phyloP scores from a whole-genome alignment of 345 rosid species.

The Nasturtium officinale region DNA sequence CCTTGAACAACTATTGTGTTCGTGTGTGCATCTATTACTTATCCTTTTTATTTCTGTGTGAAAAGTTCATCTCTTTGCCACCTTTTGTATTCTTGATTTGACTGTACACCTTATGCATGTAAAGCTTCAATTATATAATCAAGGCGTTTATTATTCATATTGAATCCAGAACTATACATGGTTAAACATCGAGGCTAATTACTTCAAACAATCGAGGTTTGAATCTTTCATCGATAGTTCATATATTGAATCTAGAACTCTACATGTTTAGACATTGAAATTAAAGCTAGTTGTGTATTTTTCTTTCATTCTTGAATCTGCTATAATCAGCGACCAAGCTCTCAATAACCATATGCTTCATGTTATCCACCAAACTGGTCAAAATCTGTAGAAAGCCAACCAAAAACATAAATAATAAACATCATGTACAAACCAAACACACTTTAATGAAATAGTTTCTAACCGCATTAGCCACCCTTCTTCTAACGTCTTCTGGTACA shows the following conservation, averaged over 20 bases:
- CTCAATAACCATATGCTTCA: constrained; percentile 69
- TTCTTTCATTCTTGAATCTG: constrained; percentile 60
- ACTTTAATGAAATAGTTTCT: constrained; percentile 25
- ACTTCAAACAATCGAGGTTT: not conserved
- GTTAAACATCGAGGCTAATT: constrained; percentile 1
- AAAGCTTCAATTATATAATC: not conserved
- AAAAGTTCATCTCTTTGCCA: constrained; percentile 14
- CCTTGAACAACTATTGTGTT: constrained; percentile 16
- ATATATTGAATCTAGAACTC: constrained; percentile 1
- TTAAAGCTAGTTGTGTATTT: constrained; percentile 4
- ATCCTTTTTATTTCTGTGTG: constrained; percentile 33
- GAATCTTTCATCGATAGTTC: not conserved
- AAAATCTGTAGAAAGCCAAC: constrained; percentile 49
- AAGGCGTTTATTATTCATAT: not conserved
- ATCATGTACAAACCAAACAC: not conserved
- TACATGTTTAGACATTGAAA: constrained; percentile 2
- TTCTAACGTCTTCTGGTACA: constrained; percentile 71
- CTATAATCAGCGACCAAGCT: constrained; percentile 80
- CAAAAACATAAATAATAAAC: not conserved
- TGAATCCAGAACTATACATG: not conserved
- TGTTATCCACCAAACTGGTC: constrained; percentile 61
- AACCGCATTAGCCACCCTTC: constrained; percentile 64
- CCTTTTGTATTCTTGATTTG: constrained; percentile 1
- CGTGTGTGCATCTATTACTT: constrained; percentile 4
- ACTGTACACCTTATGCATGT: not conserved